phyloP scores from a whole-genome alignment of 75 land plant genomes.

The Ceratopteris richardii region DNA sequence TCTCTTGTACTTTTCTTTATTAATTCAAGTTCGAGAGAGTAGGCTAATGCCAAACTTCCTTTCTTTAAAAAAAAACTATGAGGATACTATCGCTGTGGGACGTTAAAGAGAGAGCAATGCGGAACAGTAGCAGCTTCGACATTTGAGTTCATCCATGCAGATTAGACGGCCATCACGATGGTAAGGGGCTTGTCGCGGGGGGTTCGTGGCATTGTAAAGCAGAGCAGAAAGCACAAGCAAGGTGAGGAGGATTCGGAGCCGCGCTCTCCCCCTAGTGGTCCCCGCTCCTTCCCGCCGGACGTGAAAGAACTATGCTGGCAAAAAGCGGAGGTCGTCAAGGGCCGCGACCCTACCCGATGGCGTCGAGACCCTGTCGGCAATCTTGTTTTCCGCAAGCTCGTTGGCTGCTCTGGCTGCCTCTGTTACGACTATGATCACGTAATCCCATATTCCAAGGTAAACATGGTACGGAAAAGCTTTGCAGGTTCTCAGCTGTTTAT shows the following conservation, averaged over 20 bases:
- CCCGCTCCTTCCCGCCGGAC: constrained; percentile 57
- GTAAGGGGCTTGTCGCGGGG: constrained; percentile 24
- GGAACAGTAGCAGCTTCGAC: too few species aligned
- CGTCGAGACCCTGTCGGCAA: constrained; percentile 80
- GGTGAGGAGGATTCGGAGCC: constrained; percentile 1
- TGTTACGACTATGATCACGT: constrained; percentile 95
- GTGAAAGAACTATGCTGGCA: constrained; percentile 98
- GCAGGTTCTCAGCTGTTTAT: too few species aligned
- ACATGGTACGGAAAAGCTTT: too few species aligned
- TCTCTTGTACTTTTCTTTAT: too few species aligned
- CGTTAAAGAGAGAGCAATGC: too few species aligned
- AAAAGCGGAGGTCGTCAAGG: constrained; percentile 72
- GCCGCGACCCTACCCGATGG: constrained; percentile 92
- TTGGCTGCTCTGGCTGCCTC: constrained; percentile 88
- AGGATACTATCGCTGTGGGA: too few species aligned
- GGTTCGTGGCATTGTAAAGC: constrained; percentile 12
- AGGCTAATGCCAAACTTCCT: too few species aligned
- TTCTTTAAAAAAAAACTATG: too few species aligned
- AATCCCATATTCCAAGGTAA: constrained; percentile 74
- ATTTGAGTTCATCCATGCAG: too few species aligned
- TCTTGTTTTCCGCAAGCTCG: constrained; percentile 74
- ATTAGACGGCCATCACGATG: too few species aligned
- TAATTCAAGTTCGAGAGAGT: too few species aligned
- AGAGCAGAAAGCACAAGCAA: background rate
- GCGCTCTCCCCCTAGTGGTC: constrained; percentile 4